Conservation (phyloP, 225 moss, liverwort and hornwort genomes). For the Lunularia cruciata region DNA sequence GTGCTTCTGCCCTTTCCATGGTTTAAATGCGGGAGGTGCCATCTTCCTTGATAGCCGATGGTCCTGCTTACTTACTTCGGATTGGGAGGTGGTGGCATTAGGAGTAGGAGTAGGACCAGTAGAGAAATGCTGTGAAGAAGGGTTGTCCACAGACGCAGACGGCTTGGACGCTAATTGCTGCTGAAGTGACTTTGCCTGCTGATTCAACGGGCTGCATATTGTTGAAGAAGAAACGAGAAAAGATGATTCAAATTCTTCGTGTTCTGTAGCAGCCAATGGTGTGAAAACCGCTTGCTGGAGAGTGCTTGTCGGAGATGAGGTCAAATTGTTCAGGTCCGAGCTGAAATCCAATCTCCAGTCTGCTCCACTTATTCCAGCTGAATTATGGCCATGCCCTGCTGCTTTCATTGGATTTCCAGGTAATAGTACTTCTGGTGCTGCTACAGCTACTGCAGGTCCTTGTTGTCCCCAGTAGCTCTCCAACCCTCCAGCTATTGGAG, state of each 20-base stretch:
- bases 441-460: slow-evolving; percentile 10
- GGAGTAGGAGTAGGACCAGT: no score
- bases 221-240: slow-evolving; percentile 7
- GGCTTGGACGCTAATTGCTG: neutral
- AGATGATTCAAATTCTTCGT: slow-evolving; percentile 11
- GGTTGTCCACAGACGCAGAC: no score
- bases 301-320: slow-evolving; percentile 21
- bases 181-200: neutral
- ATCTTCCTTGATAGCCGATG: slow-evolving; percentile 9
- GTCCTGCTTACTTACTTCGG: no score
- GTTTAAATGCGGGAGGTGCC: slow-evolving; percentile 27
- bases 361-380: slow-evolving; percentile 11
- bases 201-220: neutral
- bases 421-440: neutral
- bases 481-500: neutral
- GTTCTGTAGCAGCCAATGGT: slow-evolving; percentile 1
- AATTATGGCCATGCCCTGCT: neutral
- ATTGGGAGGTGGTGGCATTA: no score
- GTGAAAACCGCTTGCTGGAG: slow-evolving; percentile 8
- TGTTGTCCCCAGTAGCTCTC: neutral
- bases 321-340: slow-evolving; percentile 12
- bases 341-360: slow-evolving; percentile 30
- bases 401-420: neutral
- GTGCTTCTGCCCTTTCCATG: slow-evolving; percentile 38
- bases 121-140: no score